phyloP scores from a whole-genome alignment of 176 grass and related monocot genomes.

The Rhynchospora breviuscula region DNA sequence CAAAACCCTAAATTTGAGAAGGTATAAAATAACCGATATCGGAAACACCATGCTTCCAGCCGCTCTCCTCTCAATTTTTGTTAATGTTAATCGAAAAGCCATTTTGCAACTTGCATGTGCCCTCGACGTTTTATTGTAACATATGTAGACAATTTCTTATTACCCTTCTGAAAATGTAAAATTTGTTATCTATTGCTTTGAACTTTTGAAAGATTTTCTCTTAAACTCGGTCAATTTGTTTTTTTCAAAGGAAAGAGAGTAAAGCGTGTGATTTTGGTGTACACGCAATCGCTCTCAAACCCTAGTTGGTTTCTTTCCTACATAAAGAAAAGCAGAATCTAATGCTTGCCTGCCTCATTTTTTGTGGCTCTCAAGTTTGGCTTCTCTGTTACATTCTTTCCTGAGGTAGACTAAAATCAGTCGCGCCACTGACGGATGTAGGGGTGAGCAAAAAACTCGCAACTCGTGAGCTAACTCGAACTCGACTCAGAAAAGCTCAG shows the following conservation, averaged over 20 bases:
- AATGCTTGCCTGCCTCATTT: slow-evolving; percentile 27
- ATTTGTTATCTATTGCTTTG: neutral
- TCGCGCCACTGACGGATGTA: too few species aligned
- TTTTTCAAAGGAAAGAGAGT: slow-evolving; percentile 22
- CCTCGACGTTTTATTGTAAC: neutral
- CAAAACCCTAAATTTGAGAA: slow-evolving; percentile 14
- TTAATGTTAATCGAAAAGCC: neutral
- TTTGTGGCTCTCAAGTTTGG: slow-evolving; percentile 24
- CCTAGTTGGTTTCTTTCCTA: slow-evolving; percentile 26
- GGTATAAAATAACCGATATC: neutral
- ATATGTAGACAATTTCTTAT: neutral
- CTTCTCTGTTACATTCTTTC: slow-evolving; percentile 27
- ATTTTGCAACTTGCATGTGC: neutral
- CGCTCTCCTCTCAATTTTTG: neutral
- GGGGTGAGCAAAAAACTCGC: too few species aligned
- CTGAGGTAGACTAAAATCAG: too few species aligned
- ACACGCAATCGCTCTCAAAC: slow-evolving; percentile 12
- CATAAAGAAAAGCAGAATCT: slow-evolving; percentile 16
- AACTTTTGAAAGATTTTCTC: neutral
- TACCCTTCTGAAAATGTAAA: neutral
- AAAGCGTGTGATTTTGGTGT: slow-evolving; percentile 23
- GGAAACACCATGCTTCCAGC: neutral
- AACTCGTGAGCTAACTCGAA: too few species aligned
- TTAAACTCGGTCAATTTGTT: neutral
- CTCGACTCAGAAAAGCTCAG: too few species aligned